Conservation (phyloP, 75 land plant species). For the Selaginella moellendorffii region DNA sequence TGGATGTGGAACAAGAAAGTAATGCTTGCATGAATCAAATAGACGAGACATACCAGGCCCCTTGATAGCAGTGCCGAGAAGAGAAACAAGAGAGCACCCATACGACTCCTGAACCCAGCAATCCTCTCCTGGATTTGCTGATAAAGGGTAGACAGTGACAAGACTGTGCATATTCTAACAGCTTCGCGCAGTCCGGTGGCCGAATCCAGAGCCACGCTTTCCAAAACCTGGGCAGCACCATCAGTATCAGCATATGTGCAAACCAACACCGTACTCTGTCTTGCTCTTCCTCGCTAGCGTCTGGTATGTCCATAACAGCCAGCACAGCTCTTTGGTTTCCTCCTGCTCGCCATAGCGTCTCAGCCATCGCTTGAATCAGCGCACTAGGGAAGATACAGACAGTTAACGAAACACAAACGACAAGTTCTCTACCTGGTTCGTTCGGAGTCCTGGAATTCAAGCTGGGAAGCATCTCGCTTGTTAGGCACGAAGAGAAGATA, state of each 20-base stretch:
- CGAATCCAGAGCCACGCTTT: constrained; percentile 61
- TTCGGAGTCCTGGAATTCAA: neutral
- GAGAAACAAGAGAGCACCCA: constrained; percentile 88
- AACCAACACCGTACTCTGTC: constrained; percentile 39
- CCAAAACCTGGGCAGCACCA: constrained; percentile 29
- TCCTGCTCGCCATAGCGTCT: constrained; percentile 80
- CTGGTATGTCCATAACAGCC: constrained; percentile 43
- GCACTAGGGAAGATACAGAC: constrained; percentile 64
- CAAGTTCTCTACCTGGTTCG: neutral
- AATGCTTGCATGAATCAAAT: neutral
- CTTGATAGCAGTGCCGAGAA: constrained; percentile 84
- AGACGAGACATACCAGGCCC: constrained; percentile 53
- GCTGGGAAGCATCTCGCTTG: neutral
- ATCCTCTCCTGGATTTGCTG: constrained; percentile 35
- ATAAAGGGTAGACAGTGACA: constrained; percentile 32
- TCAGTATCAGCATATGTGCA: neutral
- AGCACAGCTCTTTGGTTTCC: constrained; percentile 49
- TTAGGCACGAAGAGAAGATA: constrained; percentile 49
- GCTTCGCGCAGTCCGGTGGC: constrained; percentile 53
- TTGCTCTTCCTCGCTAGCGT: constrained; percentile 22
- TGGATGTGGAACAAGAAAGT: constrained; percentile 17
- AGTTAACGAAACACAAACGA: no score
- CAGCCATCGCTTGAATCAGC: constrained; percentile 60
- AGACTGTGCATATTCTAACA: constrained; percentile 39
- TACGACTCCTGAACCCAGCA: constrained; percentile 68